These are phyloP conservation scores for Colletotrichum sublineola DNA, from an alignment of 2,329 filamentous ascomycete genomes.

Conservation along the genomic window DNA sequence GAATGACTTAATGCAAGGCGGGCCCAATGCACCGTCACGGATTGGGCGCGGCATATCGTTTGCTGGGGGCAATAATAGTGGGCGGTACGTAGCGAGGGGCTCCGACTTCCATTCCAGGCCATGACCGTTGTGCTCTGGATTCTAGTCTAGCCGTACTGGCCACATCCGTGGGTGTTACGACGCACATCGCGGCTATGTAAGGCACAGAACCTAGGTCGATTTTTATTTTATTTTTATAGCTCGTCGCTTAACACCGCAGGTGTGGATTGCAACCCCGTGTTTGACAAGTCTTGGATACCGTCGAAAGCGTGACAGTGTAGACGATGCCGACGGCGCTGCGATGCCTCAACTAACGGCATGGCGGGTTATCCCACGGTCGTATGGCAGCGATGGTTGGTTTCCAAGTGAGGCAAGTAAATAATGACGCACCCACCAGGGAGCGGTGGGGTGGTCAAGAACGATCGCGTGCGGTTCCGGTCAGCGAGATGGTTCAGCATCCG, in stretches of 20 bases:
- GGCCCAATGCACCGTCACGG: conserved; percentile 12
- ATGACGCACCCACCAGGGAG: conserved; percentile 10
- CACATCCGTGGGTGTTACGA: conserved; percentile 21
- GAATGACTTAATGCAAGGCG: conserved; percentile 34
- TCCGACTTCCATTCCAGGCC: background rate
- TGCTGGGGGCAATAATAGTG: conserved; percentile 2
- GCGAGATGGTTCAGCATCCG: conserved; percentile 17
- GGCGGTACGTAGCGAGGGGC: background rate
- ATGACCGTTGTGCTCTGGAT: conserved; percentile 6
- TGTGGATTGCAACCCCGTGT: conserved; percentile 7
- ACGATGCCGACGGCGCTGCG: background rate
- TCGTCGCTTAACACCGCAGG: background rate
- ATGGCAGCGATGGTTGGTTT: background rate
- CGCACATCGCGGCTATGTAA: conserved; percentile 36
- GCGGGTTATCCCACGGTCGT: background rate
- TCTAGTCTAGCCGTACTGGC: conserved; percentile 1
- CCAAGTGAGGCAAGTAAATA: background rate
- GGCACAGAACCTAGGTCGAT: conserved; percentile 6
- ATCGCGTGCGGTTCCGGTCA: conserved; percentile 7
- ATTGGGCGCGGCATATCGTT: background rate
- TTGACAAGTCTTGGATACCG: conserved; percentile 11
- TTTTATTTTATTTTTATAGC: background rate
- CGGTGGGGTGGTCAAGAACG: conserved; percentile 13
- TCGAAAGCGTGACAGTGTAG: background rate
- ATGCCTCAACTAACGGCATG: background rate